Base-by-base conservation (phyloP, 2,329 filamentous ascomycete genomes). In the Trichoderma atroviride region DNA sequence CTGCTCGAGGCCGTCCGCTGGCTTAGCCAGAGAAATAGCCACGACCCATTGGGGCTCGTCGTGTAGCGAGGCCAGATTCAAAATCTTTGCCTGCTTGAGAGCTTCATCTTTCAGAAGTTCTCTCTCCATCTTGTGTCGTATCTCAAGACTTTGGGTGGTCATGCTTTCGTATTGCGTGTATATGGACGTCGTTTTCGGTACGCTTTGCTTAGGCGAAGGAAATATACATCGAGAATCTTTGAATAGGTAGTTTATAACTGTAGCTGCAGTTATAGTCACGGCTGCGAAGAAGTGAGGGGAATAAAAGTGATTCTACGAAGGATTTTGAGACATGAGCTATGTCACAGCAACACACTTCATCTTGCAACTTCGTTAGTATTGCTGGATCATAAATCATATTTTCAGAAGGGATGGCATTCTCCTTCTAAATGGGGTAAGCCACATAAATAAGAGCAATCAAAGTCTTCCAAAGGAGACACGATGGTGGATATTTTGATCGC, bases 41-140 rank as follows among this genome's bases (percentile, higher is more conserved):
- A 66, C 37, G 3, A 19, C 27, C 62, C 53, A 66, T 14, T 66
- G 53, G 2, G 63, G 63, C 37, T 58, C 63, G 7, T 66, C 52
- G n/a, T 47, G 5, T 7, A 33, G 63, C 27, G 4, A 33, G 10
- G 37, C 37, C 29, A 66, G 29, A 19, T 50, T 47, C 13, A 56
- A 4, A 14, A 57, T 31, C 24, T 65, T 65, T 55, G 35, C 62
- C 53, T 65, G 50, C 1, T 13, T 9, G 24, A 65, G 6, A 33
- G 35, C 35, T 33, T 31, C 52, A 24, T 65, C 62, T 33, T 47
- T 65, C 37, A 57, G 3, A 27, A 56, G 52, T 7, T 56, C 62
- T 6, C 10, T 11, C 22, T 65, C 62, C 62, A 65, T 33, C 7
- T 13, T 53, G 1, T 65, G 35, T 14, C 35, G 52, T 27, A 5